A percentile compares a stretch with the other conserved stretches of the same genome.
Evolutionary conservation across 495 filamentous ascomycete species (phyloP).

Genomic region (Penicillium egyptiacum): DNA sequence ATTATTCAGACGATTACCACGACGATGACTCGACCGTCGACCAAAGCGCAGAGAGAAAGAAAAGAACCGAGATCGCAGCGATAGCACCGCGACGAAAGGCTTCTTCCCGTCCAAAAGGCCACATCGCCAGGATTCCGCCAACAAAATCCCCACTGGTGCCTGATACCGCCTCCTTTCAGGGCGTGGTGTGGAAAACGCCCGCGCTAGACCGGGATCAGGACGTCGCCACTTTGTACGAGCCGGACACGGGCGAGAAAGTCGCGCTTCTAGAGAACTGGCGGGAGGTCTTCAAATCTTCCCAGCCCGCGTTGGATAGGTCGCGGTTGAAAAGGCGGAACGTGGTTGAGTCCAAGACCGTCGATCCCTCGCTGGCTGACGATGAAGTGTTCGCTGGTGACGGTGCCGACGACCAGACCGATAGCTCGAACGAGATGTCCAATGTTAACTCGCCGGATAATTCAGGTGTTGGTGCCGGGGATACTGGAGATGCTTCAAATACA

Average conservation of each 20-base stretch:
- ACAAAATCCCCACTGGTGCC: constrained; percentile 16
- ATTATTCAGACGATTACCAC: constrained; percentile 52
- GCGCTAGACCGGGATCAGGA: constrained; percentile 26
- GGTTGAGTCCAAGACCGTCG: neutral
- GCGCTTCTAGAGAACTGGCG: constrained; percentile 53
- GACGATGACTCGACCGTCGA: constrained; percentile 45
- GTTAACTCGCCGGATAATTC: constrained; percentile 14
- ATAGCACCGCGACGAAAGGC: constrained; percentile 17
- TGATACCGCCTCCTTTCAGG: constrained; percentile 37
- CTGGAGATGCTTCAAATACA: constrained; percentile 27
- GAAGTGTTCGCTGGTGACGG: constrained; percentile 12
- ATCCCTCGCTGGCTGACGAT: constrained; percentile 6
- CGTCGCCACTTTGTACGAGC: constrained; percentile 37
- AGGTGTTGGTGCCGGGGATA: constrained; percentile 21
- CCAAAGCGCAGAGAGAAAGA: constrained; percentile 9
- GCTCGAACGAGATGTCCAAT: constrained; percentile 25
- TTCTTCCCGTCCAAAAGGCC: neutral
- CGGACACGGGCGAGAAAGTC: constrained; percentile 43
- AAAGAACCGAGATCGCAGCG: constrained; percentile 12
- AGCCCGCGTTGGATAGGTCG: constrained; percentile 35
- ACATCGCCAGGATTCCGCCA: constrained; percentile 1
- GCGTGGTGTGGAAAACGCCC: constrained; percentile 42
- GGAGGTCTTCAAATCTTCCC: constrained; percentile 46
- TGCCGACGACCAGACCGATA: constrained; percentile 19
- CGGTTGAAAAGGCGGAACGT: constrained; percentile 20